These are phyloP conservation scores for Boletus vermiculosoides DNA, from an alignment of 768 basidiomycete genomes.

Conservation along the genomic window DNA sequence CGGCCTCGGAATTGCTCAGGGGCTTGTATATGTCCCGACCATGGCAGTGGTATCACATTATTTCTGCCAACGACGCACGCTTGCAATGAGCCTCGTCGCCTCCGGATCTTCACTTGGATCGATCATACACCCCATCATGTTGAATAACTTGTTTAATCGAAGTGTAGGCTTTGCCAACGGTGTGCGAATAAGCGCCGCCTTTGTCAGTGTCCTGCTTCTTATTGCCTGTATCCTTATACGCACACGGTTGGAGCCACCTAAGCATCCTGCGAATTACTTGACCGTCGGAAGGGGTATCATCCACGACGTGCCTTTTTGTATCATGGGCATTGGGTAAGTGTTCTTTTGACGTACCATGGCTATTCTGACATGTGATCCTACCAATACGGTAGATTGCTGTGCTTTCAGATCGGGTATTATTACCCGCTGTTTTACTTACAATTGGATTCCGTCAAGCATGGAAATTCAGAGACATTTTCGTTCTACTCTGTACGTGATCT, in stretches of 20 bases:
- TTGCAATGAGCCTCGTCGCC: conserved; percentile 45
- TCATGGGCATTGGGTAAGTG: conserved; percentile 24
- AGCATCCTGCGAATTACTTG: conserved; percentile 14
- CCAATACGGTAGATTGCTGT: conserved; percentile 9
- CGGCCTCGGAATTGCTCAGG: conserved; percentile 44
- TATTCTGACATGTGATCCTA: background rate
- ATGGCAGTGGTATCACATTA: conserved; percentile 46
- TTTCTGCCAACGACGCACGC: conserved; percentile 40
- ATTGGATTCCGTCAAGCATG: conserved; percentile 48
- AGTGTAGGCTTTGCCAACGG: conserved; percentile 42
- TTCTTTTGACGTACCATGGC: background rate
- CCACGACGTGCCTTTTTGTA: conserved; percentile 17
- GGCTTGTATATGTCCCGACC: conserved; percentile 46
- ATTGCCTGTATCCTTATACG: conserved; percentile 33
- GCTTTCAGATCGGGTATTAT: conserved; percentile 41
- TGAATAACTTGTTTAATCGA: conserved; percentile 27
- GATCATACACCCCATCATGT: conserved; percentile 30
- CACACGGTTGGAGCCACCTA: conserved; percentile 40
- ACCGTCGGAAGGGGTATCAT: conserved; percentile 15
- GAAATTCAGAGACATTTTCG: conserved; percentile 45
- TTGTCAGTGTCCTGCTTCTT: conserved; percentile 39
- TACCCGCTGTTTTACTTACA: conserved; percentile 59
- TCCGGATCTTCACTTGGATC: conserved; percentile 37
- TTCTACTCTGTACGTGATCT: conserved; percentile 49
- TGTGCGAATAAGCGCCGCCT: conserved; percentile 47